phyloP scores from a whole-genome alignment of 352 stramenopile genomes.

The Poterioochromonas sp. region DNA sequence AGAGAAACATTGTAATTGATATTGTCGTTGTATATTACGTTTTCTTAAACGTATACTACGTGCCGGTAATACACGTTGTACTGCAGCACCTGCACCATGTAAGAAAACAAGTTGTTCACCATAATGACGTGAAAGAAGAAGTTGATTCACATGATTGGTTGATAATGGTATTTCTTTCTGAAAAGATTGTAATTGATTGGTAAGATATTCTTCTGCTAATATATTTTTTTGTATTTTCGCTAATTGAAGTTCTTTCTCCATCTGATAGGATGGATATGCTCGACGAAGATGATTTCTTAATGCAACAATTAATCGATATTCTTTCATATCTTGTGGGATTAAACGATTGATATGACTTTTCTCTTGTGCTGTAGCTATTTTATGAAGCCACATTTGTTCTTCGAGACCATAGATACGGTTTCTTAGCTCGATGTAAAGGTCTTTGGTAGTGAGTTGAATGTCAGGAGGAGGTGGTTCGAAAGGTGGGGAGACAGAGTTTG shows the following conservation, averaged over 20 bases:
- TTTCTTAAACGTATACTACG: background rate
- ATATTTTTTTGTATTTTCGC: too few species aligned
- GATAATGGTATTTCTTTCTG: background rate
- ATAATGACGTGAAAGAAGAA: background rate
- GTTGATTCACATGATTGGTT: constrained; percentile 16
- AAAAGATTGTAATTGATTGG: background rate
- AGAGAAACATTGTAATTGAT: background rate
- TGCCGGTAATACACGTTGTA: background rate
- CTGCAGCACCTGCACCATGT: background rate
- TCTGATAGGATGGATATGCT: too few species aligned
- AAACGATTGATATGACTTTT: background rate
- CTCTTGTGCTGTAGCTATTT: background rate
- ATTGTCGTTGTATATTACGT: background rate
- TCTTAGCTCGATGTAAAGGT: background rate
- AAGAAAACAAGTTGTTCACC: background rate
- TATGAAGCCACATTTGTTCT: constrained; percentile 22
- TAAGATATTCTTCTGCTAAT: background rate
- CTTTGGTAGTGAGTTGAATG: background rate
- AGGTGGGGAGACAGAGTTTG: too few species aligned
- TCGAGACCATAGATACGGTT: background rate
- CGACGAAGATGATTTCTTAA: too few species aligned
- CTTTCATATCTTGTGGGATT: too few species aligned
- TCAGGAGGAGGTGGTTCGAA: too few species aligned
- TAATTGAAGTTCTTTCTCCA: too few species aligned
- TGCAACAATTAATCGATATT: too few species aligned